These are phyloP conservation scores for Mycena galopus DNA, from an alignment of 768 basidiomycete species.

Conservation along the genomic window DNA sequence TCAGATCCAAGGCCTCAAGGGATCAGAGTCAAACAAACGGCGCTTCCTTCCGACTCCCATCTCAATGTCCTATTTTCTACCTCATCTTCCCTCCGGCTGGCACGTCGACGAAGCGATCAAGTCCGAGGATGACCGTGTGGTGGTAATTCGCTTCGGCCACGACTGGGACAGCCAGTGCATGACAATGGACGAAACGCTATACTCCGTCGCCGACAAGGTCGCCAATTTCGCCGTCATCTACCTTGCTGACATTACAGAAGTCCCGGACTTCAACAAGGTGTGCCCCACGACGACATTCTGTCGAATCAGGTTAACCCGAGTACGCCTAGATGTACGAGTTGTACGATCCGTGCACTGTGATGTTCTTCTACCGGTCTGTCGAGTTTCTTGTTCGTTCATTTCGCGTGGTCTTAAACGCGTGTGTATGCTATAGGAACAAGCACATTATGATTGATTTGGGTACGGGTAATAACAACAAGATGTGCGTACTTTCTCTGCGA, in stretches of 20 bases:
- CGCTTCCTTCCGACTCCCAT: too few species aligned
- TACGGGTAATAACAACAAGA: slow-evolving; percentile 99
- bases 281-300: slow-evolving; percentile 89
- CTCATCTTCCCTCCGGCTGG: slow-evolving; percentile 93
- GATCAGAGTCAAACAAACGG: too few species aligned
- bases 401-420: background rate
- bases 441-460: slow-evolving; percentile 99
- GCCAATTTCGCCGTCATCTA: slow-evolving; percentile 99
- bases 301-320: slow-evolving; percentile 57
- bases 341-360: slow-evolving; percentile 97
- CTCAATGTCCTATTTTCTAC: slow-evolving; percentile 89
- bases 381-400: slow-evolving; percentile 4
- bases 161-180: slow-evolving; percentile 79
- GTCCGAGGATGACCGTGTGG: slow-evolving; percentile 96
- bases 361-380: slow-evolving; percentile 96
- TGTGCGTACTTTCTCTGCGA: slow-evolving; percentile 97
- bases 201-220: slow-evolving; percentile 93
- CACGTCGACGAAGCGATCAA: slow-evolving; percentile 99
- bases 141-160: slow-evolving; percentile 95
- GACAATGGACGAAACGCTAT: slow-evolving; percentile 98
- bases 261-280: slow-evolving; percentile 99
- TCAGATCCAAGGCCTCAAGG: too few species aligned
- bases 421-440: slow-evolving; percentile 76
- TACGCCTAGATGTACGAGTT: slow-evolving; percentile 99
- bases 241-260: slow-evolving; percentile 93